phyloP scores from a whole-genome alignment of 371 early-diverging fungal genomes.

The Mucor piriformis region DNA sequence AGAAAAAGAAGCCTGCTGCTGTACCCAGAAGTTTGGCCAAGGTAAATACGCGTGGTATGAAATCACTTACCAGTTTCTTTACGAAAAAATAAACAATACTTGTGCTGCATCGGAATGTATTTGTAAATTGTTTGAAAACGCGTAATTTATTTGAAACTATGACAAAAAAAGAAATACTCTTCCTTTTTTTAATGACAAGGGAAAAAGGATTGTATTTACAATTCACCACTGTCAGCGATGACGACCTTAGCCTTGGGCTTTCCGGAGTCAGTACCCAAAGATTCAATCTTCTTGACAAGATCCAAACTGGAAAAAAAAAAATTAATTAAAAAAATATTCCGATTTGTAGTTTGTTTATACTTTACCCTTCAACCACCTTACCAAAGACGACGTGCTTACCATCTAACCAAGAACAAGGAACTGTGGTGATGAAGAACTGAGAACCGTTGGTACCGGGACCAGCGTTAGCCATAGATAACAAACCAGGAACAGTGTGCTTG shows the following conservation, averaged over 20 bases:
- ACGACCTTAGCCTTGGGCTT: slow-evolving; percentile 53
- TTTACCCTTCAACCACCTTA: slow-evolving; percentile 75
- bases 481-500: slow-evolving; percentile 89
- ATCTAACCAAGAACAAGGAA: slow-evolving; percentile 89
- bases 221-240: slow-evolving; percentile 70
- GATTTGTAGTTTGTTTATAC: neutral
- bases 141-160: neutral
- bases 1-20: slow-evolving; percentile 21
- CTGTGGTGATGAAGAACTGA: slow-evolving; percentile 98
- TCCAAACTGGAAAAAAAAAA: slow-evolving; percentile 42
- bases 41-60: slow-evolving; percentile 31
- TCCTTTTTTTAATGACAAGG: neutral
- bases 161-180: neutral
- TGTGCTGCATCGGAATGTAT: neutral
- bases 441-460: slow-evolving; percentile 96
- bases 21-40: slow-evolving; percentile 29
- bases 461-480: slow-evolving; percentile 96
- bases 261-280: slow-evolving; percentile 56
- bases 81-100: slow-evolving; percentile 17
- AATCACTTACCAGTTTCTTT: slow-evolving; percentile 29
- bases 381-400: slow-evolving; percentile 99
- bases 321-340: neutral
- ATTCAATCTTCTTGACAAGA: slow-evolving; percentile 78
- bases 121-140: neutral
- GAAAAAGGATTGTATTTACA: slow-evolving; percentile 26